Conservation (phyloP, 768 basidiomycete genomes). For the Baorangia bicolor region DNA sequence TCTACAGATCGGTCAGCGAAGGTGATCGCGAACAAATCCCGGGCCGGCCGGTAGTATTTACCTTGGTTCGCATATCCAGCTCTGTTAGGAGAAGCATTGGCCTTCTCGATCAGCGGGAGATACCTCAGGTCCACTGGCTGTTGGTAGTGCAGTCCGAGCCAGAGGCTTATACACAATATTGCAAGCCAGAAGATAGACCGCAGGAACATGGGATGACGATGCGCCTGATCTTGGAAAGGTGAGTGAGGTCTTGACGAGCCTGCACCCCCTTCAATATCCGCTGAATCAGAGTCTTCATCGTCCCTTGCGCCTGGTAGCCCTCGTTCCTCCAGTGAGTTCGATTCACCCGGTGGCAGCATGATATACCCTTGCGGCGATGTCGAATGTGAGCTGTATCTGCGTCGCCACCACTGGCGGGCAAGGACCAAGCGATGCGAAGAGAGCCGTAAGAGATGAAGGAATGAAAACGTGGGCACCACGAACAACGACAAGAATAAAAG, state of each 20-base stretch:
- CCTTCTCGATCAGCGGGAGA: slow-evolving; percentile 11
- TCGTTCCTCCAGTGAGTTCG: slow-evolving; percentile 2
- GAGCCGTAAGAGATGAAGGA: slow-evolving; percentile 9
- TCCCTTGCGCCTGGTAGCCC: background rate
- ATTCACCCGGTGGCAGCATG: slow-evolving; percentile 10
- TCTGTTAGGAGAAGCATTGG: slow-evolving; percentile 12
- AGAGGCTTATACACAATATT: background rate
- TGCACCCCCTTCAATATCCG: background rate
- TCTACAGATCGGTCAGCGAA: background rate
- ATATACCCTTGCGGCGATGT: slow-evolving; percentile 3
- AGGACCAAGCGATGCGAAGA: background rate
- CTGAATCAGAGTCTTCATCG: background rate
- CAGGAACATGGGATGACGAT: no score
- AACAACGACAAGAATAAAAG: slow-evolving; percentile 12
- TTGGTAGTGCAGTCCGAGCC: slow-evolving; percentile 2
- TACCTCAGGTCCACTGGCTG: slow-evolving; percentile 13
- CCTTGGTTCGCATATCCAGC: slow-evolving; percentile 17
- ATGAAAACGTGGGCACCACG: slow-evolving; percentile 10
- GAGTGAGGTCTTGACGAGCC: background rate
- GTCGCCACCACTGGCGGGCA: background rate
- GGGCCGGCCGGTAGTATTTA: background rate
- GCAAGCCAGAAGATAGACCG: slow-evolving; percentile 8
- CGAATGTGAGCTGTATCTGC: background rate
- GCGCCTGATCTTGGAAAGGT: background rate
- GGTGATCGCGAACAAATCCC: no score